A percentile compares a stretch with the other conserved stretches of the same genome.
Conservation (phyloP, 139 green algal genomes). For the Chlorella sp. region DNA sequence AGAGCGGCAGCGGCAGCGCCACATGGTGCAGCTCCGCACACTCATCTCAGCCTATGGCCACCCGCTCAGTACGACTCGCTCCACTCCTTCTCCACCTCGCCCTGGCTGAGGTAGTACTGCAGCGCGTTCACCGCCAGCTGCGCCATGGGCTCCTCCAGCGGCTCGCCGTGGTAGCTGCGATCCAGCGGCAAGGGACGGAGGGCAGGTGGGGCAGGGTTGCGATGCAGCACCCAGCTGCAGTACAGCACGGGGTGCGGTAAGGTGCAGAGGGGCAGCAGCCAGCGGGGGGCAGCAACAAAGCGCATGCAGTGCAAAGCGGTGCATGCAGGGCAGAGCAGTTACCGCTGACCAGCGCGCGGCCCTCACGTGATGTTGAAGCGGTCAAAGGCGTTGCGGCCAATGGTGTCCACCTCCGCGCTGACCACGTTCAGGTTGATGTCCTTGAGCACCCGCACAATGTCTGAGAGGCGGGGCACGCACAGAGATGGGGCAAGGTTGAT, state of each 20-base stretch:
- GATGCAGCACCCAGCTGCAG: too few species aligned
- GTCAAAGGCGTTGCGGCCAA: conserved; percentile 79
- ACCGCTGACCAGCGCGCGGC: too few species aligned
- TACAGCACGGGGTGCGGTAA: too few species aligned
- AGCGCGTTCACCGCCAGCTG: conserved; percentile 91
- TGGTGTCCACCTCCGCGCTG: conserved; percentile 86
- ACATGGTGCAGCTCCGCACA: too few species aligned
- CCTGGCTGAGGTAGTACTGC: conserved; percentile 92
- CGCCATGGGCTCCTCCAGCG: conserved; percentile 86
- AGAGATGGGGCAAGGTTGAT: too few species aligned
- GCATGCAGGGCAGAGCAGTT: too few species aligned
- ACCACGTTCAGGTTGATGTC: conserved; percentile 97
- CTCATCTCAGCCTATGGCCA: too few species aligned
- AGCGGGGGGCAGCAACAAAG: too few species aligned
- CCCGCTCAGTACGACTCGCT: conserved; percentile 90
- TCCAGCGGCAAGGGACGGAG: background rate
- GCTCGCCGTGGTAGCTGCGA: conserved; percentile 88
- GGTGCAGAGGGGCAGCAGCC: too few species aligned
- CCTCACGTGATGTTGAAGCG: conserved; percentile 86
- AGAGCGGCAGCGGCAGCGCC: too few species aligned
- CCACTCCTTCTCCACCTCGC: conserved; percentile 86
- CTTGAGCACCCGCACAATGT: conserved; percentile 87
- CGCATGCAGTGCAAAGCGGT: too few species aligned
- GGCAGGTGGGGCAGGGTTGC: background rate
- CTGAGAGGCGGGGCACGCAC: background rate